Conservation (phyloP, 148 eudicot genomes). For the Fagopyrum esculentum region DNA sequence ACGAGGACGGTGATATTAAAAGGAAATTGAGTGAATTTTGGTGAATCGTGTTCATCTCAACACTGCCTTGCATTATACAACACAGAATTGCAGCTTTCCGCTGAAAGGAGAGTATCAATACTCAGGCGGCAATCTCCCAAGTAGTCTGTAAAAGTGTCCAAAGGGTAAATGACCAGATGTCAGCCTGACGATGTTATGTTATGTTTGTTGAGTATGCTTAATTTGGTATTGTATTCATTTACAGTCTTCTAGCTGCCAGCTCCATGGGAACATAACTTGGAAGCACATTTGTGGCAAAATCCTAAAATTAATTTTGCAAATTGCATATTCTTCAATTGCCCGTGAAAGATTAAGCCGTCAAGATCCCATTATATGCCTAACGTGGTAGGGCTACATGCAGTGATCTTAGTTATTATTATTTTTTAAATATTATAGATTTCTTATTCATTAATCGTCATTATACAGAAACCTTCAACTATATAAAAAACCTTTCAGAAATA, state of each 20-base stretch:
- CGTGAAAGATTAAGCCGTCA: neutral
- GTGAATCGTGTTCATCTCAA: neutral
- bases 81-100: neutral
- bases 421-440: too few species aligned
- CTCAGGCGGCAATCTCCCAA: neutral
- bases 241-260: neutral
- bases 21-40: conserved; percentile 1
- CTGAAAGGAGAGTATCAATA: neutral
- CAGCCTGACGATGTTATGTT: neutral
- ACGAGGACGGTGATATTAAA: neutral
- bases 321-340: neutral
- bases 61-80: neutral
- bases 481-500: too few species aligned
- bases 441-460: too few species aligned
- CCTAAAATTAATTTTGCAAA: neutral
- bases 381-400: too few species aligned
- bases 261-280: neutral
- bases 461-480: too few species aligned
- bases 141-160: neutral
- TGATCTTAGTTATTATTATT: too few species aligned
- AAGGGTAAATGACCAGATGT: neutral
- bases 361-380: neutral
- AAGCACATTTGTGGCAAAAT: neutral
- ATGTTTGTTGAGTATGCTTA: neutral
- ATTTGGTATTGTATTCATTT: neutral